These are phyloP conservation scores for Fusarium sambucinum DNA, from an alignment of 2,329 filamentous ascomycete genomes.

Conservation along the genomic window DNA sequence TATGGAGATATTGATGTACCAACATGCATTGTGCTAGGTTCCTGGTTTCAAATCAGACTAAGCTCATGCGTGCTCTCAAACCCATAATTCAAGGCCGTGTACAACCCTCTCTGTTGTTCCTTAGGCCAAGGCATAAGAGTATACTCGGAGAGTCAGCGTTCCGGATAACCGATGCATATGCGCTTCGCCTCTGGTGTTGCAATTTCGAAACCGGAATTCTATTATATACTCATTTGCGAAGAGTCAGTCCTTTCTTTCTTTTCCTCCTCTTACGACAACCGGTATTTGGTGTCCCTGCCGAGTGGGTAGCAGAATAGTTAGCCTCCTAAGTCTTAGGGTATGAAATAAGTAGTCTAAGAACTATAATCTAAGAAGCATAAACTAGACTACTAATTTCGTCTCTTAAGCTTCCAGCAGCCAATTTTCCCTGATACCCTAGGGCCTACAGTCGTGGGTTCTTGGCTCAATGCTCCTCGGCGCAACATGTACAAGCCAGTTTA, in stretches of 20 bases:
- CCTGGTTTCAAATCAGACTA: background rate
- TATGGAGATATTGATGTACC: background rate
- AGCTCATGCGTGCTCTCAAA: background rate
- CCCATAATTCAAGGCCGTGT: background rate
- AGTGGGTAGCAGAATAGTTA: no score
- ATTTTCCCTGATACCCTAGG: no score
- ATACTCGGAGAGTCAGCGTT: background rate
- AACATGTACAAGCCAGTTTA: background rate
- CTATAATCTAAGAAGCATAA: no score
- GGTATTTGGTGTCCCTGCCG: background rate
- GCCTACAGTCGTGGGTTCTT: no score
- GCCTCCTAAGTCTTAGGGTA: no score
- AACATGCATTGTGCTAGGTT: background rate
- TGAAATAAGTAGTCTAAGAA: no score
- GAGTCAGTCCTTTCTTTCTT: background rate
- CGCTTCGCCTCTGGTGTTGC: background rate
- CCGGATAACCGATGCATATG: background rate
- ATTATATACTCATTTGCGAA: background rate
- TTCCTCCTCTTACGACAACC: background rate
- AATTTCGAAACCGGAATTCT: background rate
- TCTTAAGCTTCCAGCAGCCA: no score
- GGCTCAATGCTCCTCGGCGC: no score
- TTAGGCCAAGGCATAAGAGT: slow-evolving; percentile 8
- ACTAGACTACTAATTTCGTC: no score
- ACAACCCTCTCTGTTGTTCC: background rate